Percentiles rank a stretch among this genome's conserved stretches.
phyloP scores from a whole-genome alignment of 106 monocot genomes.

The Platanthera guangdongensis region DNA sequence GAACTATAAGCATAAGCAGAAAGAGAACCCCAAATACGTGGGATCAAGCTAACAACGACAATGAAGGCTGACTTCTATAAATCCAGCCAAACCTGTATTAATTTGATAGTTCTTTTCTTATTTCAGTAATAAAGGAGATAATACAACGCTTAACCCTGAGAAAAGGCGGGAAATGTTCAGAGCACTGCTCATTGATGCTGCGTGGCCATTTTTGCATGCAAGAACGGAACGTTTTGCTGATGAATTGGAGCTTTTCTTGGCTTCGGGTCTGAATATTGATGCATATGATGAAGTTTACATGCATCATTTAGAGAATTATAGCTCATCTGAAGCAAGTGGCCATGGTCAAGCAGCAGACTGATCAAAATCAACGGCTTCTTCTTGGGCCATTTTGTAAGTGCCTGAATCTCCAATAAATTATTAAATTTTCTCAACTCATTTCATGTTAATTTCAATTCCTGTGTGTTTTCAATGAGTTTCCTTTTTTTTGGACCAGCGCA shows the following conservation, averaged over 20 bases:
- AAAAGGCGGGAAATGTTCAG: conserved; percentile 47
- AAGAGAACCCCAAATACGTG: no score
- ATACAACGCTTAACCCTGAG: conserved; percentile 21
- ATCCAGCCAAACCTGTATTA: not conserved
- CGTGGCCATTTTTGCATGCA: conserved; percentile 43
- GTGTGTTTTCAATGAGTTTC: no score
- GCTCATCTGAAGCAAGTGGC: not conserved
- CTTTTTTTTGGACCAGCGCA: no score
- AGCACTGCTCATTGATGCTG: conserved; percentile 47
- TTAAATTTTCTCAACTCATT: no score
- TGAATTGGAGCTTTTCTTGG: conserved; percentile 75
- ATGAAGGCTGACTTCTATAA: not conserved
- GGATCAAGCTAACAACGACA: not conserved
- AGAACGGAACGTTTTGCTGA: conserved; percentile 42
- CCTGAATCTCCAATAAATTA: no score
- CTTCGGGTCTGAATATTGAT: conserved; percentile 58
- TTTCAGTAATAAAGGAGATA: conserved; percentile 24
- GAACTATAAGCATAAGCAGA: no score
- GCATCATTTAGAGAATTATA: conserved; percentile 11
- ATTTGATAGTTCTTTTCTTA: not conserved
- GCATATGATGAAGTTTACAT: conserved; percentile 73
- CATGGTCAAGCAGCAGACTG: not conserved
- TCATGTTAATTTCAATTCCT: no score
- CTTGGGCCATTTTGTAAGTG: not conserved
- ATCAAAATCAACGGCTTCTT: not conserved